Evolutionary conservation across 1,284 basidiomycete genomes (phyloP), one percentile per base, ranked within the genome.

Genomic region (Naganishia sp.): DNA sequence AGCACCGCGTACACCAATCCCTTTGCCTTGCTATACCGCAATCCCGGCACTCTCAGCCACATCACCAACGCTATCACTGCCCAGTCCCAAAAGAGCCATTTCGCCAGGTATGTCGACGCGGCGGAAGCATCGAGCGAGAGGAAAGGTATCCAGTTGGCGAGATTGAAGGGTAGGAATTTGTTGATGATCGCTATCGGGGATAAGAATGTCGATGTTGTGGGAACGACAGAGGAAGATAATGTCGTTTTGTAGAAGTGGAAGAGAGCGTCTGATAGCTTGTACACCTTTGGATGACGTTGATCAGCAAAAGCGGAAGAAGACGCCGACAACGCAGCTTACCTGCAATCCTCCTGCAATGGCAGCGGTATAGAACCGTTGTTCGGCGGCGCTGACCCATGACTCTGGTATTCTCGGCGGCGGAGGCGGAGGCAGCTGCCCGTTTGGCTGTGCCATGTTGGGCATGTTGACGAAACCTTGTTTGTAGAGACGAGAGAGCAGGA

Each of bases 221-320:
- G 43, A 23, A 42, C 50, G 25, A 52, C 25, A 7, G 63, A 61
- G 51, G 63, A 51, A 39, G 63, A 51, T 3, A 63, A 9, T 6
- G 62, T 41, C n/a, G 62, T 43, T 17, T 39, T 51, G 45, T 39
- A 51, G 25, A 67, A 70, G 66, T 71, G 64, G 47, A 69, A 66
- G 23, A 79, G 58, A 1, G 75, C 73, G 64, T 80, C 78, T 74
- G 76, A 78, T 13, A 79, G 51, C 69, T 79, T 79, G 64, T 73
- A 75, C 2, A 72, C 69, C 74, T 77, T 58, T 6, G 3, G 13
- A 51, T 2, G 17, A 55, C 18, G 39, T 25, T 23, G 25, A 41
- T 18, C 18, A 54, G 35, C 15, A 10, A n/a, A 10, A 15, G 28
- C 15, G 32, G 18, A 41, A 45, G 17, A n/a, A 10, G 0, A n/a